These are phyloP conservation scores for Xylaria sp. DNA, from an alignment of 2,329 filamentous ascomycete genomes.

Conservation along the genomic window DNA sequence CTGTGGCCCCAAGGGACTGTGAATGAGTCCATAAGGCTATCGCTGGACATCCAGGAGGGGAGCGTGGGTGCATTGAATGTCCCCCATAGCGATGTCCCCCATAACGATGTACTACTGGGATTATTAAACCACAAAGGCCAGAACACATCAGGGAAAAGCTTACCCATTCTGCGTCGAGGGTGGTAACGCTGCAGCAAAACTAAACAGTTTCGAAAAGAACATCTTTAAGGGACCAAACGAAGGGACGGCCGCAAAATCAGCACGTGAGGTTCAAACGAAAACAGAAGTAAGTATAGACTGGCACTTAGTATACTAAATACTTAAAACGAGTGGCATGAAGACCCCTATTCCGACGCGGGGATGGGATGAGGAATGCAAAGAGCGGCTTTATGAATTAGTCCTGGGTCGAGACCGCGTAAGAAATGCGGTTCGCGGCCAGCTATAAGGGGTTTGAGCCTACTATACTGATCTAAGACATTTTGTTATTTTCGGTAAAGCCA, in stretches of 20 bases:
- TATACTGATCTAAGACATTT: constrained; percentile 29
- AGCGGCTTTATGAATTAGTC: constrained; percentile 6
- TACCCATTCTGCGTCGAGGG: constrained; percentile 46
- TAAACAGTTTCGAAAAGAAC: constrained; percentile 38
- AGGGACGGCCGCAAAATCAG: constrained; percentile 41
- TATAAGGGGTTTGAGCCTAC: constrained; percentile 14
- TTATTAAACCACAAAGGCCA: constrained; percentile 9
- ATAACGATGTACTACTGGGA: constrained; percentile 44
- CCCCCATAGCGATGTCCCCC: constrained; percentile 50
- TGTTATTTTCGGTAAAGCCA: neutral
- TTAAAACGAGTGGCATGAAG: constrained; percentile 18
- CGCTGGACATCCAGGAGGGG: constrained; percentile 45
- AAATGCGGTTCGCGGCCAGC: constrained; percentile 1
- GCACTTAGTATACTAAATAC: constrained; percentile 25
- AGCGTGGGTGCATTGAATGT: constrained; percentile 48
- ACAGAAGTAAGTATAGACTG: constrained; percentile 19
- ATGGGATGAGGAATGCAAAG: neutral
- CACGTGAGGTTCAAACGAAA: constrained; percentile 13
- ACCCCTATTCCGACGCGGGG: neutral
- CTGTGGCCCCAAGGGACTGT: constrained; percentile 63
- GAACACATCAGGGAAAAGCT: constrained; percentile 20
- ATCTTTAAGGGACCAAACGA: constrained; percentile 42
- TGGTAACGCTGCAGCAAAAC: constrained; percentile 41
- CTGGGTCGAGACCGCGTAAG: neutral
- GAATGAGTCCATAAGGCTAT: constrained; percentile 29